These are phyloP conservation scores for Clonostachys rhizophaga DNA, from an alignment of 2,329 filamentous ascomycete genomes.

Conservation along the genomic window DNA sequence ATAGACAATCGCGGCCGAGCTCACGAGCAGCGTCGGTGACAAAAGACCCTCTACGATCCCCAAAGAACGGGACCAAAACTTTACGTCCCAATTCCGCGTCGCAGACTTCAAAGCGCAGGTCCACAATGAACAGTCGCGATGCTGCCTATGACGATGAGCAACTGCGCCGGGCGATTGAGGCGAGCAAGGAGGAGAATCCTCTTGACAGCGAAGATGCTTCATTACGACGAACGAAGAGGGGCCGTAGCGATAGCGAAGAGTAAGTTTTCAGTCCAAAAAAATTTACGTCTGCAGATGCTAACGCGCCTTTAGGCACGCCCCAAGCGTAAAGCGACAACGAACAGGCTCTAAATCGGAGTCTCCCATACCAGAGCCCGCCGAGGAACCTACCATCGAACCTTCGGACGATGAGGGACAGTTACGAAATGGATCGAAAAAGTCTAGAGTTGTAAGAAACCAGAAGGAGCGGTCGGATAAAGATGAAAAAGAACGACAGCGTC, in stretches of 20 bases:
- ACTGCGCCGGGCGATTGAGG: slow-evolving; percentile 83
- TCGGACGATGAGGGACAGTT: slow-evolving; percentile 69
- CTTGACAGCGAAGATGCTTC: slow-evolving; percentile 44
- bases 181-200: slow-evolving; percentile 78
- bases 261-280: slow-evolving; percentile 45
- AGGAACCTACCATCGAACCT: slow-evolving; percentile 43
- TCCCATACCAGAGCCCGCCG: slow-evolving; percentile 37
- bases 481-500: slow-evolving; percentile 68
- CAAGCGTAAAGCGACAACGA: slow-evolving; percentile 74
- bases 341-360: slow-evolving; percentile 73
- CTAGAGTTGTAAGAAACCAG: slow-evolving; percentile 54
- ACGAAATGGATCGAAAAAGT: slow-evolving; percentile 53
- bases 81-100: slow-evolving; percentile 44
- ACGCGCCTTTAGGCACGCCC: slow-evolving; percentile 53
- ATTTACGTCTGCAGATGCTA: slow-evolving; percentile 7
- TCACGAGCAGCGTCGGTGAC: slow-evolving; percentile 61
- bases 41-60: slow-evolving; percentile 55
- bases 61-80: slow-evolving; percentile 49
- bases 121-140: slow-evolving; percentile 95
- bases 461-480: slow-evolving; percentile 63
- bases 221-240: slow-evolving; percentile 70
- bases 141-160: slow-evolving; percentile 95
- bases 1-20: slow-evolving; percentile 48
- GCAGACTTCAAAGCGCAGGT: slow-evolving; percentile 74
- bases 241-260: slow-evolving; percentile 91